A percentile compares a stretch with the other conserved stretches of the same genome.
Conservation (phyloP, 352 stramenopile genomes). For the Pythium aquatile region DNA sequence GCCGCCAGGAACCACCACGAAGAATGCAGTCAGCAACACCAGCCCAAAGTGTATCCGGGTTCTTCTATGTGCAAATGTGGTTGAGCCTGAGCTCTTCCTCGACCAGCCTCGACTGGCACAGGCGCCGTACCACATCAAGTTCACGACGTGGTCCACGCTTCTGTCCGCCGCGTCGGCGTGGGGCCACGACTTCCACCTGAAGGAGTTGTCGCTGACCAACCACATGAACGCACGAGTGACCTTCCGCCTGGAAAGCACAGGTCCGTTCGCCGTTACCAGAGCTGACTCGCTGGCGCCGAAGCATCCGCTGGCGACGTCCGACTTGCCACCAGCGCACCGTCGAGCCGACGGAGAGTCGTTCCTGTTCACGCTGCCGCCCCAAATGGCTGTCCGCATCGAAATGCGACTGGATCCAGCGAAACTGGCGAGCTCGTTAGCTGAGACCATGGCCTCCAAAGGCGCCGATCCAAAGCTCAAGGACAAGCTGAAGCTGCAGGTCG, state of each 20-base stretch:
- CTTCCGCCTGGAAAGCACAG: slow-evolving; percentile 65
- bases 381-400: slow-evolving; percentile 69
- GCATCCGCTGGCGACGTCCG: slow-evolving; percentile 53
- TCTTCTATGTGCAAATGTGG: slow-evolving; percentile 53
- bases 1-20: background rate
- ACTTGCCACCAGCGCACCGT: slow-evolving; percentile 54
- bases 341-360: slow-evolving; percentile 61
- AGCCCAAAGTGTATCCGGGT: slow-evolving; percentile 59
- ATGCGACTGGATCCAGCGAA: slow-evolving; percentile 49
- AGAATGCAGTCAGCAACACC: slow-evolving; percentile 10
- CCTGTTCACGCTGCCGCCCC: slow-evolving; percentile 65
- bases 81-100: slow-evolving; percentile 62
- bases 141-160: slow-evolving; percentile 75
- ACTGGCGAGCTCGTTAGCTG: background rate
- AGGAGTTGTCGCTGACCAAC: slow-evolving; percentile 60
- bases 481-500: slow-evolving; percentile 15
- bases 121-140: slow-evolving; percentile 52
- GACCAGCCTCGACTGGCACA: slow-evolving; percentile 34
- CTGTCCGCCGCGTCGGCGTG: slow-evolving; percentile 21
- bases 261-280: slow-evolving; percentile 57
- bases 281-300: slow-evolving; percentile 63
- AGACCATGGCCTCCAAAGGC: background rate
- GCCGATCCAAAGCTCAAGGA: background rate
- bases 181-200: slow-evolving; percentile 47
- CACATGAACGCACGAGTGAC: slow-evolving; percentile 53